A percentile compares a stretch with the other conserved stretches of the same genome.
These are phyloP conservation scores for Zelopaecilomyces penicillatus DNA, from an alignment of 2,329 filamentous ascomycete genomes.

Conservation along the genomic window DNA sequence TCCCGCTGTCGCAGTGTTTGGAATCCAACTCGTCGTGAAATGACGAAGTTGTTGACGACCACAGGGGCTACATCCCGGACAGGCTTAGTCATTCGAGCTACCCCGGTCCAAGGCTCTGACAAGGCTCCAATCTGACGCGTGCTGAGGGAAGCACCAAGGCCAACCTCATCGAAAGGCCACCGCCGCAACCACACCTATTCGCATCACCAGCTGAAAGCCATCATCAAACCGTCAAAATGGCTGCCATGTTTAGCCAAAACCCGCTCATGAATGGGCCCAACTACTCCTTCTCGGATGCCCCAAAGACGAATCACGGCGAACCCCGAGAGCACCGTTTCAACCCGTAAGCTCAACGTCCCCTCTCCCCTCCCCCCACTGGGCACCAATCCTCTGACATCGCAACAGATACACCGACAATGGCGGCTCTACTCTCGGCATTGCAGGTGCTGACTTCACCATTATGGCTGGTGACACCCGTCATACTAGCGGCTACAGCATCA, in stretches of 20 bases:
- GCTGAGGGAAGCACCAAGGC: slow-evolving; percentile 22
- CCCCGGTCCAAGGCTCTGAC: slow-evolving; percentile 20
- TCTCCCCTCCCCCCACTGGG: too few relatives aligned
- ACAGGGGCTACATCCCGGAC: slow-evolving; percentile 5
- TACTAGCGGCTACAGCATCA: slow-evolving; percentile 97
- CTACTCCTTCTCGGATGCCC: slow-evolving; percentile 58
- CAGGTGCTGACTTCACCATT: slow-evolving; percentile 89
- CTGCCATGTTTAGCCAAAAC: slow-evolving; percentile 63
- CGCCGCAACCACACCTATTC: slow-evolving; percentile 8
- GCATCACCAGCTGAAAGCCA: background rate
- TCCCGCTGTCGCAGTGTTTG: slow-evolving; percentile 2
- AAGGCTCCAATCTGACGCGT: slow-evolving; percentile 47
- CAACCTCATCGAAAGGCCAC: slow-evolving; percentile 8
- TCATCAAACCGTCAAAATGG: slow-evolving; percentile 36
- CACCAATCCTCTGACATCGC: background rate
- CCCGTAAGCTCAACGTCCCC: slow-evolving; percentile 53
- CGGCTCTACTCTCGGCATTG: slow-evolving; percentile 90
- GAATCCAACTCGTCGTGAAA: slow-evolving; percentile 2
- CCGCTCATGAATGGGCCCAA: slow-evolving; percentile 60
- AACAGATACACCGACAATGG: slow-evolving; percentile 93
- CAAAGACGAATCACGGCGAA: slow-evolving; percentile 45
- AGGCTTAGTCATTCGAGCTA: slow-evolving; percentile 36
- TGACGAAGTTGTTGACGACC: slow-evolving; percentile 1
- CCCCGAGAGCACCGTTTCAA: slow-evolving; percentile 77
- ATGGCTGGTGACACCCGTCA: slow-evolving; percentile 95